Conservation (phyloP, 2,329 filamentous ascomycete species). For the Alternaria tenuissima region DNA sequence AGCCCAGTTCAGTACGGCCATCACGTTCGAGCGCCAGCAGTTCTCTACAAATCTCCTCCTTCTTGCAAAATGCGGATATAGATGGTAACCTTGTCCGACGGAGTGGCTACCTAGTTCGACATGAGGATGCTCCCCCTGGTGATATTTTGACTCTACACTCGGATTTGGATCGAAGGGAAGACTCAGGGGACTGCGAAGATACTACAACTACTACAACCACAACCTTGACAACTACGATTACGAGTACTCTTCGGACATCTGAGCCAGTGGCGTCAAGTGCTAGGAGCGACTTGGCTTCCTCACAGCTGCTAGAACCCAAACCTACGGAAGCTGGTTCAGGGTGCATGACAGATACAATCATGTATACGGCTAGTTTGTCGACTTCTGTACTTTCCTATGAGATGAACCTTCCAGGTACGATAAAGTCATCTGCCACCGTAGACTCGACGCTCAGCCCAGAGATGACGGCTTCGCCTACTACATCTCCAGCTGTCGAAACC, state of each 20-base stretch:
- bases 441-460: neutral
- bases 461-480: neutral
- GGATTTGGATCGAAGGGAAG: neutral
- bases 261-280: neutral
- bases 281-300: neutral
- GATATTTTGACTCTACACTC: neutral
- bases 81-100: neutral
- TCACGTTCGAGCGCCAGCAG: neutral
- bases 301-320: neutral
- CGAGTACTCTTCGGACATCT: neutral
- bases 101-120: neutral
- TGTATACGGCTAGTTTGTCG: neutral
- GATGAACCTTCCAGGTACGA: neutral
- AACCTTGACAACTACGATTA: neutral
- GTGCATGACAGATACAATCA: neutral
- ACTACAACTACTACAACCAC: neutral
- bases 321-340: neutral
- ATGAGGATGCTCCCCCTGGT: neutral
- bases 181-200: neutral
- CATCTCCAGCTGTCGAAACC: neutral
- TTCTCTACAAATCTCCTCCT: neutral
- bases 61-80: neutral
- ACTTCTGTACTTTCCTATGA: neutral
- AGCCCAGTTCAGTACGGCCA: neutral
- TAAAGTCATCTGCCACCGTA: neutral